Evolutionary conservation across 148 eudicot genomes (phyloP), one percentile per base, ranked within the genome.

Genomic region (Agrostemma githago): DNA sequence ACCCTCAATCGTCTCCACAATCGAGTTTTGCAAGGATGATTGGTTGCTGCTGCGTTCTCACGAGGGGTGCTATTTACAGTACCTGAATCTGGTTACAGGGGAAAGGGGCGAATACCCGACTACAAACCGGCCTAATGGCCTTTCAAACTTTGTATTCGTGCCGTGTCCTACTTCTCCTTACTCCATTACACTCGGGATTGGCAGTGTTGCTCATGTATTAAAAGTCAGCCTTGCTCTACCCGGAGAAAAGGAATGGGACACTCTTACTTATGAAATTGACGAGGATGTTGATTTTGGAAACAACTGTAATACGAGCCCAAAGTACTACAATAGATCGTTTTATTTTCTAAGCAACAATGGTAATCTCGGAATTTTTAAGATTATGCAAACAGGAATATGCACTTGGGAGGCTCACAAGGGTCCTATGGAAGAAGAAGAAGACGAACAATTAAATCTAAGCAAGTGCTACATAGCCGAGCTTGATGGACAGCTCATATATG

Each of bases 31-130:
- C 44, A 68, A 58, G 3, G 57, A 76, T n/a, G 73, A 66, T 4
- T 76, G 78, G 78, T 40, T 75, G 7, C 54, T 75, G 42, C 20
- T 41, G 8, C 19, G 54, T 44, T 44, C 51, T 10, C 51, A 5
- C 5, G 37, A 5, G 4, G 3, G 37, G 42, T 2, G 6, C 3
- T 60, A 20, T 4, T 21, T 76, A 56, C 9, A 76, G 0, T 76
- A 11, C 5, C 8, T 68, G 15, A 76, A 76, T 44, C 21, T 34
- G 51, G 26, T 59, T 9, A 68, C 78, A 2, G 66, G 12, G 2
- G 34, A 15, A 12, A 65, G 19, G n/a, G 58, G 4, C 4, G 8
- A 1, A 57, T 40, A 14, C 78, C 78, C 11, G 8, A 9, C 46
- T 15, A 39, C 8, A 3, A 6, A 0, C 62, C 14, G 2, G 26